A percentile compares a stretch with the other conserved stretches of the same genome.
These are phyloP conservation scores for Endogone sp. DNA, from an alignment of 192 early-diverging fungal species.

Conservation along the genomic window DNA sequence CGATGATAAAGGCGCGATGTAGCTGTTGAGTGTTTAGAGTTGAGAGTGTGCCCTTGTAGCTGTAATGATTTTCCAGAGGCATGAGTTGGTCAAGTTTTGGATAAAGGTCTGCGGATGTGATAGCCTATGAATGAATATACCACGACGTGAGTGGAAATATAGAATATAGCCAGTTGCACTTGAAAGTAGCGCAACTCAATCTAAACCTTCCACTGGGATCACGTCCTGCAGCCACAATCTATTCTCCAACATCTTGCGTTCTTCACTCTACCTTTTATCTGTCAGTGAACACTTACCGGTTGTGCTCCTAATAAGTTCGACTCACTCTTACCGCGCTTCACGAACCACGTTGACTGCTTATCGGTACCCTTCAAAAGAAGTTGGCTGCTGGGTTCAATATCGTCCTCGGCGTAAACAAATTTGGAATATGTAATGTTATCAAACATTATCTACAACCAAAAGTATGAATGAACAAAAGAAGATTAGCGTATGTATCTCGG, in stretches of 20 bases:
- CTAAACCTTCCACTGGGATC: too few species aligned
- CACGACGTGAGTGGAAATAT: background rate
- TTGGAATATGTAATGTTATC: conserved; percentile 53
- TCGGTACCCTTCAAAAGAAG: background rate
- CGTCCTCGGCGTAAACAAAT: conserved; percentile 52
- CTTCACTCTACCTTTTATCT: background rate
- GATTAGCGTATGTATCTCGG: background rate
- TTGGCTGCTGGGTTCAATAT: conserved; percentile 39
- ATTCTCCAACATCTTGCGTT: background rate
- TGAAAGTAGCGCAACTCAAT: too few species aligned
- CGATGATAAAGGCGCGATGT: conserved; percentile 22
- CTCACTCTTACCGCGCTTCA: conserved; percentile 14
- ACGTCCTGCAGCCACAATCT: too few species aligned
- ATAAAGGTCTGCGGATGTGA: conserved; percentile 12
- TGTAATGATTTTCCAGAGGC: conserved; percentile 27
- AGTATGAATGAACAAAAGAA: background rate
- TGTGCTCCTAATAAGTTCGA: conserved; percentile 1
- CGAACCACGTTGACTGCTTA: conserved; percentile 26
- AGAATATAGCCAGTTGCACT: too few species aligned
- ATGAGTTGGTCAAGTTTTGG: conserved; percentile 24
- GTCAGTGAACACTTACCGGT: background rate
- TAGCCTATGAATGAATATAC: background rate
- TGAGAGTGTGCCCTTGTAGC: conserved; percentile 19
- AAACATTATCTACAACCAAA: conserved; percentile 42
- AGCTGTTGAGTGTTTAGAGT: conserved; percentile 15